phyloP scores from a whole-genome alignment of 208 protist species.

The Leishmania amazonensis region DNA sequence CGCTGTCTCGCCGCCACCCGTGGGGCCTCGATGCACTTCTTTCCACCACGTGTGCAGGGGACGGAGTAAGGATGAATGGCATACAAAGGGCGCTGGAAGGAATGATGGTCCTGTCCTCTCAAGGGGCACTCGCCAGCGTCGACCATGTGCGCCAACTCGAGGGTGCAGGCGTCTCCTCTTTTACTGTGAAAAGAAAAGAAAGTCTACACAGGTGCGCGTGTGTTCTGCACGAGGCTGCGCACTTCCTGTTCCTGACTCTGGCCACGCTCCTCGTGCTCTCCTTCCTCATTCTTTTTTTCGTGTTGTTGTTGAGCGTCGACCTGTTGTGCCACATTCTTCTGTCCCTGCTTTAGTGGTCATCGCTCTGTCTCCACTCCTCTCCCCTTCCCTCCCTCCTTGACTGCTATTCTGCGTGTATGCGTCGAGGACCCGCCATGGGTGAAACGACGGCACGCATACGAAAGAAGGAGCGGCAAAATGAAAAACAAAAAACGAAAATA shows the following conservation, averaged over 20 bases:
- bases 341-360: too few species aligned
- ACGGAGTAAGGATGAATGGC: neutral
- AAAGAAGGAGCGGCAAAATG: neutral
- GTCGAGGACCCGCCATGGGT: neutral
- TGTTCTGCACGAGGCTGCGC: neutral
- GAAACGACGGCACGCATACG: neutral
- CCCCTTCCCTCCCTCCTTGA: neutral
- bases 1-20: neutral
- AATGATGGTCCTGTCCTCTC: neutral
- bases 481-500: neutral
- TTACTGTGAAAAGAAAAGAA: neutral
- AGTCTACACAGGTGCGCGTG: neutral
- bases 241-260: neutral
- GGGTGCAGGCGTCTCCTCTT: neutral
- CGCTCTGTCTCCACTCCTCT: neutral
- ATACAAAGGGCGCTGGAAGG: neutral
- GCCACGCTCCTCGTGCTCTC: neutral
- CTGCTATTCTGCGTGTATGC: neutral
- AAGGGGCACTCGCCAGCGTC: neutral
- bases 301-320: neutral
- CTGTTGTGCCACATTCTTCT: neutral
- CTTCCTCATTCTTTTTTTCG: slow-evolving; percentile 7
- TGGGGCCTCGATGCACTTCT: neutral
- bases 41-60: neutral
- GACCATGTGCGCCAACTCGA: neutral